A percentile compares a stretch with the other conserved stretches of the same genome.
These are phyloP conservation scores for Xylaria intraflava DNA, from an alignment of 495 filamentous ascomycete species.

Conservation along the genomic window DNA sequence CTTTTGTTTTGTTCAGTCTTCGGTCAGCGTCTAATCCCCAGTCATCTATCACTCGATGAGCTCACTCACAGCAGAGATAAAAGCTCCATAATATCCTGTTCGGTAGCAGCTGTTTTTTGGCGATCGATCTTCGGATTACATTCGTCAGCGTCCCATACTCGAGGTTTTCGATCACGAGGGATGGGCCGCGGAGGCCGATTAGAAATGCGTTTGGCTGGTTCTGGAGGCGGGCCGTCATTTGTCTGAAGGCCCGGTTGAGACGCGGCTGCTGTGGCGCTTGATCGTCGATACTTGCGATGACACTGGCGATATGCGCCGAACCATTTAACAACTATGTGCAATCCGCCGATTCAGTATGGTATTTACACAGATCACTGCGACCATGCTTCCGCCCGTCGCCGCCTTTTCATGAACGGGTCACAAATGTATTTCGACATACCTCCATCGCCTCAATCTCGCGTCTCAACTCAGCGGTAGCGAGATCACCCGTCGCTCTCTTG, in stretches of 20 bases:
- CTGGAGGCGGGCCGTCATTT: neutral
- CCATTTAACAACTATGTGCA: neutral
- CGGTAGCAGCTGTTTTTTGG: neutral
- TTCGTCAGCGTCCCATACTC: neutral
- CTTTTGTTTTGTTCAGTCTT: neutral
- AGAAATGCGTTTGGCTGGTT: neutral
- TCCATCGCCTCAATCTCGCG: neutral
- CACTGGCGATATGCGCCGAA: slow-evolving; percentile 1
- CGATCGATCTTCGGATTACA: neutral
- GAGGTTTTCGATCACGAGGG: slow-evolving; percentile 5
- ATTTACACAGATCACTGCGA: neutral
- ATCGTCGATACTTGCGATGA: neutral
- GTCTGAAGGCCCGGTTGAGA: neutral
- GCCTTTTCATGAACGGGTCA: neutral
- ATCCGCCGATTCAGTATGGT: neutral
- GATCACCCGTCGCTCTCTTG: neutral
- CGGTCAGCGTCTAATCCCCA: neutral
- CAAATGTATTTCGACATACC: neutral
- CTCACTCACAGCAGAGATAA: slow-evolving; percentile 4
- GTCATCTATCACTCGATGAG: neutral
- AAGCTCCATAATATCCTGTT: slow-evolving; percentile 8
- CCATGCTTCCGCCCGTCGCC: neutral
- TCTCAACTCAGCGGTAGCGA: neutral
- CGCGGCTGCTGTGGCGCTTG: neutral
- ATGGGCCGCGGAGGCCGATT: neutral